These are phyloP conservation scores for Pleurotus djamor DNA, from an alignment of 768 basidiomycete species.

Conservation along the genomic window DNA sequence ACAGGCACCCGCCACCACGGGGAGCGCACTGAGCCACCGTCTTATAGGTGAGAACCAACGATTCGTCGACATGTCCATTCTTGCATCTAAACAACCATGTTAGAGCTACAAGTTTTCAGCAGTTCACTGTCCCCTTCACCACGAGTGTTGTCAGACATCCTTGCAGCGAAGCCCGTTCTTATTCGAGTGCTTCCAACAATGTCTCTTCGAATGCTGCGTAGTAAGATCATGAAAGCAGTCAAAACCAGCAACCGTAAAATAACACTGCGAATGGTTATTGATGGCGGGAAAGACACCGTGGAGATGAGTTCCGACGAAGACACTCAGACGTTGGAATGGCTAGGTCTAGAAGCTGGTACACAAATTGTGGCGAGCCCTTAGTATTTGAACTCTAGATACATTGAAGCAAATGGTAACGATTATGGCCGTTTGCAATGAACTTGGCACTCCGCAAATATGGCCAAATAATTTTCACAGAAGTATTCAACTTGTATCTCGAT, in stretches of 20 bases:
- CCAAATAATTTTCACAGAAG: no score
- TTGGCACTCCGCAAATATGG: no score
- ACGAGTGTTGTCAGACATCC: not conserved
- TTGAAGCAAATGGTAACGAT: not conserved
- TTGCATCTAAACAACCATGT: no score
- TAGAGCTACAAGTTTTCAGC: conserved; percentile 20
- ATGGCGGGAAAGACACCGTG: conserved; percentile 38
- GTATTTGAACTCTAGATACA: not conserved
- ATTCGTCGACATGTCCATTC: no score
- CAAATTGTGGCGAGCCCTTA: conserved; percentile 18
- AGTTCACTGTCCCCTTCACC: conserved; percentile 11
- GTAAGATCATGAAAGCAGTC: conserved; percentile 57
- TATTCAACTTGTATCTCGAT: no score
- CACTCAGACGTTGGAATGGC: conserved; percentile 60
- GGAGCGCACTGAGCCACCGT: conserved; percentile 56
- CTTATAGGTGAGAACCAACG: conserved; percentile 68
- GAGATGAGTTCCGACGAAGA: conserved; percentile 49
- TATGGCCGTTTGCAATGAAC: no score
- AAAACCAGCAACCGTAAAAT: conserved; percentile 15
- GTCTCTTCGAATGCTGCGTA: conserved; percentile 59
- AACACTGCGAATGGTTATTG: conserved; percentile 55
- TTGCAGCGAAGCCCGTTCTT: conserved; percentile 16
- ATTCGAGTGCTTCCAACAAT: conserved; percentile 68
- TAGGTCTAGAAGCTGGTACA: conserved; percentile 60
- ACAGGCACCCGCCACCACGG: conserved; percentile 19